Base-by-base conservation (phyloP, 2,329 filamentous ascomycete species). In the Nemania diffusa region DNA sequence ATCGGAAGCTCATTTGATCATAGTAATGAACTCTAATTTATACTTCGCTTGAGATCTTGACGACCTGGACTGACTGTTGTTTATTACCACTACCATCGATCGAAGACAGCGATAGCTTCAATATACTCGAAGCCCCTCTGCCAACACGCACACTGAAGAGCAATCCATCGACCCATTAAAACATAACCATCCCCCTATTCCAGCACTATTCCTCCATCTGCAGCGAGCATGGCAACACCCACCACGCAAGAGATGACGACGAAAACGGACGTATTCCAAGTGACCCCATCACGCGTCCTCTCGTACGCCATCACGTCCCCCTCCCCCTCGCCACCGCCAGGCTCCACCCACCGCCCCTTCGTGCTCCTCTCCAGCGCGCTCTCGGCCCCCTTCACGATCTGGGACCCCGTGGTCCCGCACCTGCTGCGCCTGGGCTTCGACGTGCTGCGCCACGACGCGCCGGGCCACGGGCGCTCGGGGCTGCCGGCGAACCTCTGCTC, bases 371-470 rank as follows among this genome's bases (percentile, higher is more conserved):
- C 81, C 44, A 83, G 82, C 64, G 77, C 81, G 0, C 77, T 84
- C 17, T 74, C 76, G 61, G 74, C 80, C 9, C 76, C 80, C 11
- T 73, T 79, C 46, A 62, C 69, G 2, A 71, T 77, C 3, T 84
- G 81, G 81, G 82, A 83, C 62, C 76, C 73, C 44, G 76, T 83
- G 8, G 77, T 81, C 42, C 70, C 75, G 13, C 59, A 72, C 9
- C 72, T 84, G 51, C 75, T 77, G 51, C 65, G 69, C 1, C 71
- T 73, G 37, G 81, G 79, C 22, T 82, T 79, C 68, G 77, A 77
- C n/a, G 78, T 80, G 20, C 73, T 84, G 15, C 78, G 81, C 40
- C 84, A 81, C 68, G 80, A 83, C 65, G 79, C 81, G 46, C 81
- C 81, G 0, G 82, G 82, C 40, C 82, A 84, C 63, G 81, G 81